A percentile compares a stretch with the other conserved stretches of the same genome.
These are phyloP conservation scores for Fremontodendron californicum DNA, from an alignment of 345 rosid species.

Conservation along the genomic window DNA sequence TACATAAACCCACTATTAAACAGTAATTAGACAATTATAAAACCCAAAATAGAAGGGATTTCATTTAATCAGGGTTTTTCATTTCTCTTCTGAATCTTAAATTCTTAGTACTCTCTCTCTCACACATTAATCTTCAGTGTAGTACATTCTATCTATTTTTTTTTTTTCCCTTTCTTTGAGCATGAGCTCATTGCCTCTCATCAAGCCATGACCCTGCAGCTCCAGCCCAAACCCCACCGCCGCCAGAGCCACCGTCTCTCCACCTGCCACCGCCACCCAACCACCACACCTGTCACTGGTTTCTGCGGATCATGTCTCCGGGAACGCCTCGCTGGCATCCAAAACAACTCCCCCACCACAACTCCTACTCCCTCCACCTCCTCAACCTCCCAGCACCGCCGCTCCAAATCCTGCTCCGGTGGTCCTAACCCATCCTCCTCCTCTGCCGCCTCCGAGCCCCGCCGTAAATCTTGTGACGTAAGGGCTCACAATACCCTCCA, in stretches of 20 bases:
- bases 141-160: not conserved
- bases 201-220: conserved; percentile 7
- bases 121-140: not conserved
- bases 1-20: no score
- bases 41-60: conserved; percentile 11
- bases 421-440: conserved; percentile 20
- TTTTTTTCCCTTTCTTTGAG: not conserved
- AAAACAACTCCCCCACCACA: conserved; percentile 23
- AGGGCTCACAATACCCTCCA: conserved; percentile 36
- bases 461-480: conserved; percentile 57
- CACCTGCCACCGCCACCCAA: conserved; percentile 17
- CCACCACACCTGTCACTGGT: not conserved
- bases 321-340: conserved; percentile 23
- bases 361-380: conserved; percentile 10
- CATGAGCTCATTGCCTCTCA: conserved; percentile 1
- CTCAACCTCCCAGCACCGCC: conserved; percentile 39
- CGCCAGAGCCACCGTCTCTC: conserved; percentile 4
- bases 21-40: no score
- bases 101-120: not conserved
- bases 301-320: conserved; percentile 21
- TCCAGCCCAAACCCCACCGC: not conserved
- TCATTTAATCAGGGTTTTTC: conserved; percentile 31
- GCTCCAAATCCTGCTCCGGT: conserved; percentile 47
- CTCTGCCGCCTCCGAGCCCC: conserved; percentile 35
- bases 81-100: not conserved